Evolutionary conservation across 345 rosid genomes (phyloP).

Genomic region (Aurinia saxatilis): DNA sequence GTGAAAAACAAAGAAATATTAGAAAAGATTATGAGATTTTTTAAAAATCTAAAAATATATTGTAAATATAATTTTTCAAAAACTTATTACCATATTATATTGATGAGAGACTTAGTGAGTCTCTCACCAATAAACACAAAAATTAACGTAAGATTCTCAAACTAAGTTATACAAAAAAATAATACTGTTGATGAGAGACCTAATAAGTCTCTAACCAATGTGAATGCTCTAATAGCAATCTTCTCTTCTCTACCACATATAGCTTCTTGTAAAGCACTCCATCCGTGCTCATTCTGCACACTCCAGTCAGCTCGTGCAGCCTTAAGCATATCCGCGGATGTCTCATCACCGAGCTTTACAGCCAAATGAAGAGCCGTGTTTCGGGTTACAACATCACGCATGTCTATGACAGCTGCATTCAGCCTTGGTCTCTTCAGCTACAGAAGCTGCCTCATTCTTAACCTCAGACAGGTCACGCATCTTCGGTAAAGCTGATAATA

Average conservation of each 20-base stretch:
- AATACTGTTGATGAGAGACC: too few relatives aligned
- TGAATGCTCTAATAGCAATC: constrained; percentile 80
- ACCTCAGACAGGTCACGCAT: constrained; percentile 68
- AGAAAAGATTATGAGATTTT: too few relatives aligned
- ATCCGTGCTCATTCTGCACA: constrained; percentile 90
- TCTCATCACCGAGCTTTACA: constrained; percentile 81
- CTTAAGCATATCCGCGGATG: constrained; percentile 91
- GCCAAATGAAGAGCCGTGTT: constrained; percentile 96
- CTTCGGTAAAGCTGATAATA: constrained; percentile 65
- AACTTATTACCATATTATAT: too few relatives aligned
- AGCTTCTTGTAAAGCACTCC: constrained; percentile 99
- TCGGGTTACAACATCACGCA: constrained; percentile 82
- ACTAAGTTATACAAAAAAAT: too few relatives aligned
- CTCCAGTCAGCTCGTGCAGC: constrained; percentile 98
- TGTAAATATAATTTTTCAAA: too few relatives aligned
- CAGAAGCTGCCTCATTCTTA: constrained; percentile 60
- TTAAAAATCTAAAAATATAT: too few relatives aligned
- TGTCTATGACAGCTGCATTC: constrained; percentile 68
- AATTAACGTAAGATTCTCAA: too few relatives aligned
- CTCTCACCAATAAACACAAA: too few relatives aligned
- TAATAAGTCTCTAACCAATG: too few relatives aligned
- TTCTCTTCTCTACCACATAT: constrained; percentile 77
- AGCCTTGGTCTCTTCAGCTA: constrained; percentile 88
- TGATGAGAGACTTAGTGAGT: too few relatives aligned
- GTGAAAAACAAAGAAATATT: too few relatives aligned